phyloP scores from a whole-genome alignment of 495 filamentous ascomycete genomes.

The Acidomyces sp. region DNA sequence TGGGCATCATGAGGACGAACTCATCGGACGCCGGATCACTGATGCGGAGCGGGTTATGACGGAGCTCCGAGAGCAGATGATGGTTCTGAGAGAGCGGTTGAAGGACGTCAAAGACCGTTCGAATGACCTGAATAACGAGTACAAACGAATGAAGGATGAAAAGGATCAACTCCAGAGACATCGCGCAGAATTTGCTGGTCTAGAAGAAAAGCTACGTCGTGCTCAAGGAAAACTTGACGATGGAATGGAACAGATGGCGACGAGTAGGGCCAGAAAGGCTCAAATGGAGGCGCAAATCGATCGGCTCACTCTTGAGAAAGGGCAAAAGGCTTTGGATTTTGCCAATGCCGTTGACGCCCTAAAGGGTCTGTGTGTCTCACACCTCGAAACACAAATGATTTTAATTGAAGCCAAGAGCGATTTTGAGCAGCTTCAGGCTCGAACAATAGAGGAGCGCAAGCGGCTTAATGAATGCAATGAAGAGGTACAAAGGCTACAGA shows the following conservation, averaged over 20 bases:
- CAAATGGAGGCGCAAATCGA: slow-evolving; percentile 39
- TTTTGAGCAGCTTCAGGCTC: slow-evolving; percentile 45
- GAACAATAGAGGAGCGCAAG: slow-evolving; percentile 45
- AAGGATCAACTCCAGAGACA: slow-evolving; percentile 48
- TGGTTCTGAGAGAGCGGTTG: slow-evolving; percentile 8
- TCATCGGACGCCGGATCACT: slow-evolving; percentile 33
- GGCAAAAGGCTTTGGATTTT: slow-evolving; percentile 49
- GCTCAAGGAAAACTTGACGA: slow-evolving; percentile 39
- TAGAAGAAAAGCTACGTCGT: slow-evolving; percentile 53
- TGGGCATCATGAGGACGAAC: slow-evolving; percentile 45
- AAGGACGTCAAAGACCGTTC: slow-evolving; percentile 1
- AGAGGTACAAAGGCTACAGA: slow-evolving; percentile 31
- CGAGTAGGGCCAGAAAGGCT: slow-evolving; percentile 32
- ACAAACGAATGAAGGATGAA: slow-evolving; percentile 36
- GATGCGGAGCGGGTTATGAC: slow-evolving; percentile 29
- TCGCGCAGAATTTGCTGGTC: slow-evolving; percentile 43
- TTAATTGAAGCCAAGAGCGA: slow-evolving; percentile 73
- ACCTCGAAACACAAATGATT: slow-evolving; percentile 53
- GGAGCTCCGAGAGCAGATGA: slow-evolving; percentile 20
- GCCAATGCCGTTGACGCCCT: slow-evolving; percentile 48
- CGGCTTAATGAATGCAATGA: slow-evolving; percentile 36
- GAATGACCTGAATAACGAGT: slow-evolving; percentile 26
- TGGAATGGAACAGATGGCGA: slow-evolving; percentile 32
- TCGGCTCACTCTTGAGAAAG: slow-evolving; percentile 46
- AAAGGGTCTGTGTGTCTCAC: slow-evolving; percentile 43